Evolutionary conservation across 345 rosid species (phyloP).

Genomic region (Aegle marmelos): DNA sequence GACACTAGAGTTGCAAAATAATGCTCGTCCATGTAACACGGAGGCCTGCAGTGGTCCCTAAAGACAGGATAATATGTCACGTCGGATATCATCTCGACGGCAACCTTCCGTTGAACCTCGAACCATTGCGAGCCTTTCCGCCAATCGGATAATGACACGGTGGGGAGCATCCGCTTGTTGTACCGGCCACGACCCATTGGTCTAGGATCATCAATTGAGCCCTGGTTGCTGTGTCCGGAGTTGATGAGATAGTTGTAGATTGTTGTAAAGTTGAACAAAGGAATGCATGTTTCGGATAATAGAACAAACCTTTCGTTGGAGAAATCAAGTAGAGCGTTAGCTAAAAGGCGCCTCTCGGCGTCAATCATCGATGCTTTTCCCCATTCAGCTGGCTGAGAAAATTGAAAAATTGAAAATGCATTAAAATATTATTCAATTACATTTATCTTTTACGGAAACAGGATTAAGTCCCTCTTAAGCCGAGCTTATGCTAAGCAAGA

Average conservation of each 20-base stretch:
- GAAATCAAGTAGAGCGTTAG: conserved; percentile 30
- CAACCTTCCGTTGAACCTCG: conserved; percentile 20
- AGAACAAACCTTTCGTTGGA: conserved; percentile 33
- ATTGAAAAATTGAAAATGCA: not conserved
- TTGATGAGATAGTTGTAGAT: conserved; percentile 28
- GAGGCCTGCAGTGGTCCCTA: conserved; percentile 22
- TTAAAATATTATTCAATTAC: no score
- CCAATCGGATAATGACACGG: conserved; percentile 25
- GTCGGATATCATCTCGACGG: conserved; percentile 19
- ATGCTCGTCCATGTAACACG: conserved; percentile 40
- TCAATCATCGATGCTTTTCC: conserved; percentile 34
- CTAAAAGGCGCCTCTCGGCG: conserved; percentile 32
- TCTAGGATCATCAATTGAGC: conserved; percentile 28
- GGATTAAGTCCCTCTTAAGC: no score
- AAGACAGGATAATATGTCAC: conserved; percentile 27
- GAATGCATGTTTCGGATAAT: conserved; percentile 38
- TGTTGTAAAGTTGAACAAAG: conserved; percentile 32
- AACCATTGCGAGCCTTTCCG: conserved; percentile 38
- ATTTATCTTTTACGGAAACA: no score
- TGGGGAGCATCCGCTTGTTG: conserved; percentile 31
- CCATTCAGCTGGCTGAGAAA: conserved; percentile 31
- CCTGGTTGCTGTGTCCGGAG: conserved; percentile 23
- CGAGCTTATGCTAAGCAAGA: no score
- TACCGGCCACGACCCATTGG: conserved; percentile 30
- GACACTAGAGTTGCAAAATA: conserved; percentile 31